phyloP scores from a whole-genome alignment of 768 basidiomycete species.

The Fomitopsis pulvina region DNA sequence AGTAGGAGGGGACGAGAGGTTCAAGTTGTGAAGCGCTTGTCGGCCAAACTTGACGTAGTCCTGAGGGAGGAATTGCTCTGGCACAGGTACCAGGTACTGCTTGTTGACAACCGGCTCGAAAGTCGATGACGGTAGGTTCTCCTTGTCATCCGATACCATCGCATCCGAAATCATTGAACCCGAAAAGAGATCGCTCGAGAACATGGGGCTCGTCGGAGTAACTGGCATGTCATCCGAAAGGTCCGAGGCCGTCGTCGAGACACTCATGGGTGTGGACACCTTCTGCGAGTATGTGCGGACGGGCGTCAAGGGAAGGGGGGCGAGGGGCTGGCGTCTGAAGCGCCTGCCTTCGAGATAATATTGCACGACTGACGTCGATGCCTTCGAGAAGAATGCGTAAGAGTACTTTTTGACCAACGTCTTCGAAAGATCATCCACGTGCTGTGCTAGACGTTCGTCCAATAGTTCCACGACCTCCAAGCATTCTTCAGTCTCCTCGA shows the following conservation, averaged over 20 bases:
- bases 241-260: slow-evolving; percentile 67
- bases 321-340: slow-evolving; percentile 43
- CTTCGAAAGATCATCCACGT: slow-evolving; percentile 90
- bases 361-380: slow-evolving; percentile 88
- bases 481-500: slow-evolving; percentile 82
- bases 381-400: slow-evolving; percentile 93
- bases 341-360: slow-evolving; percentile 88
- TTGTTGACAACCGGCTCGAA: slow-evolving; percentile 74
- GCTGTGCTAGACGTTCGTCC: slow-evolving; percentile 79
- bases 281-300: slow-evolving; percentile 39
- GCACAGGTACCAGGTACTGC: slow-evolving; percentile 56
- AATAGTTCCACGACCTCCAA: slow-evolving; percentile 80
- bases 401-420: slow-evolving; percentile 99
- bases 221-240: slow-evolving; percentile 78
- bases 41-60: slow-evolving; percentile 78
- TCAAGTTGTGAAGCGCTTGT: slow-evolving; percentile 72
- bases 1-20: slow-evolving; percentile 54
- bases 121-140: slow-evolving; percentile 57
- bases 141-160: slow-evolving; percentile 71
- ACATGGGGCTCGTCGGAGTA: slow-evolving; percentile 70
- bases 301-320: slow-evolving; percentile 63
- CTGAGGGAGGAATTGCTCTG: slow-evolving; percentile 75
- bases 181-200: slow-evolving; percentile 40
- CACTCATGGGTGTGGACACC: slow-evolving; percentile 69
- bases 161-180: slow-evolving; percentile 49